A percentile compares a stretch with the other conserved stretches of the same genome.
Conservation (phyloP, 345 rosid species). For the Aquilaria malaccensis region DNA sequence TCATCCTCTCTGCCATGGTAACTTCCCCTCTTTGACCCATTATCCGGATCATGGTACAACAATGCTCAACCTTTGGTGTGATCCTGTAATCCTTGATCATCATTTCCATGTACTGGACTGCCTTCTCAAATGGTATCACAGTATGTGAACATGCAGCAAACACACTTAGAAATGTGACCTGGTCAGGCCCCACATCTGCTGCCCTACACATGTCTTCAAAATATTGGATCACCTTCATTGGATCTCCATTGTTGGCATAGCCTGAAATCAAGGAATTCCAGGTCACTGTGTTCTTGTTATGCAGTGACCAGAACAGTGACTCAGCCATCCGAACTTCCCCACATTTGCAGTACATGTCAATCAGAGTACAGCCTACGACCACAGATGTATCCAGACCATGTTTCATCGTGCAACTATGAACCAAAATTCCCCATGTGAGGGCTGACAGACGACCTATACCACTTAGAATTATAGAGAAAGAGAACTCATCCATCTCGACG, state of each 20-base stretch:
- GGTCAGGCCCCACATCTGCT: constrained; percentile 49
- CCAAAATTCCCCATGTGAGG: constrained; percentile 53
- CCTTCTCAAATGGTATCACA: constrained; percentile 31
- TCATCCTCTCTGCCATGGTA: constrained; percentile 32
- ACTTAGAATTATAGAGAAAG: constrained; percentile 53
- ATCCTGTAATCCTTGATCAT: constrained; percentile 58
- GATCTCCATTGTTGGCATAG: constrained; percentile 60
- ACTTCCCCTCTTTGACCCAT: constrained; percentile 54
- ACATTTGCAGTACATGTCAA: constrained; percentile 82
- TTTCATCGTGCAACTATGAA: constrained; percentile 45
- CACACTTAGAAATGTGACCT: constrained; percentile 61
- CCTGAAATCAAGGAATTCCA: constrained; percentile 84
- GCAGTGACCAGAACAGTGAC: constrained; percentile 36
- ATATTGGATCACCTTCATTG: constrained; percentile 29
- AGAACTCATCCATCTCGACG: constrained; percentile 42
- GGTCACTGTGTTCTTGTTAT: constrained; percentile 47
- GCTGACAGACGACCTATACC: constrained; percentile 56
- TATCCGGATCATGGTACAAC: constrained; percentile 60
- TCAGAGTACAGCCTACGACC: constrained; percentile 63
- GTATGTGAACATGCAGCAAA: constrained; percentile 55
- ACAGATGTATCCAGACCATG: constrained; percentile 34
- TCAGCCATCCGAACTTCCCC: constrained; percentile 51
- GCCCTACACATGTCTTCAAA: constrained; percentile 38
- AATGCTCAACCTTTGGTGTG: constrained; percentile 56
- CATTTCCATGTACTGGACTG: constrained; percentile 34